Percentiles rank a stretch among this genome's conserved stretches.
Conservation (phyloP, 768 basidiomycete species). For the Mycena vitilis region DNA sequence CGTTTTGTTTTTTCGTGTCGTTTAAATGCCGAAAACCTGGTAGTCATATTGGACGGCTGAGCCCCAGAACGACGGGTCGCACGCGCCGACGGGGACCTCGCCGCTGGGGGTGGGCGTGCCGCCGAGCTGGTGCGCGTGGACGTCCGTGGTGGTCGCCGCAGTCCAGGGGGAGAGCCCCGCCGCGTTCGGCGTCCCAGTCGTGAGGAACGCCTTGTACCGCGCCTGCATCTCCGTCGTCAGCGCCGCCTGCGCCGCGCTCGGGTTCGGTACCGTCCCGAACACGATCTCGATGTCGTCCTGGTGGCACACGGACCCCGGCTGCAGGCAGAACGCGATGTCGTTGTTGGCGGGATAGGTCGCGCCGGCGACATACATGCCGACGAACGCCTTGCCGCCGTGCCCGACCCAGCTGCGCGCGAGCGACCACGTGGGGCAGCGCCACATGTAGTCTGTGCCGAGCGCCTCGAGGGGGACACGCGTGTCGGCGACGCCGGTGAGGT, state of each 20-base stretch:
- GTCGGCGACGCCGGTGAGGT: slow-evolving; percentile 51
- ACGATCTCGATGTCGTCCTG: slow-evolving; percentile 87
- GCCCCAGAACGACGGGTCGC: slow-evolving; percentile 78
- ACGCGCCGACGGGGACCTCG: slow-evolving; percentile 65
- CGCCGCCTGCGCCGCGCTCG: slow-evolving; percentile 65
- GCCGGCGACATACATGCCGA: slow-evolving; percentile 73
- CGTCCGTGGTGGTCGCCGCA: slow-evolving; percentile 60
- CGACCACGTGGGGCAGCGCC: slow-evolving; percentile 78
- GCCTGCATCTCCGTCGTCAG: slow-evolving; percentile 75
- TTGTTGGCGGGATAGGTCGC: slow-evolving; percentile 80
- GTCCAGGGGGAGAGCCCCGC: slow-evolving; percentile 64
- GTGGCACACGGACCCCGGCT: slow-evolving; percentile 74
- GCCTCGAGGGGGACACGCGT: slow-evolving; percentile 65
- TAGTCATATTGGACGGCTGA: slow-evolving; percentile 74
- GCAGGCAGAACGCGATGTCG: slow-evolving; percentile 64
- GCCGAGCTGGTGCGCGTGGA: slow-evolving; percentile 72
- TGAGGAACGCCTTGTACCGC: slow-evolving; percentile 75
- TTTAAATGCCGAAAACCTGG: slow-evolving; percentile 65
- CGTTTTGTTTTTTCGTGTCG: slow-evolving; percentile 5
- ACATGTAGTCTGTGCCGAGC: slow-evolving; percentile 76
- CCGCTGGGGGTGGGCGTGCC: slow-evolving; percentile 53
- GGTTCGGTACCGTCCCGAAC: slow-evolving; percentile 69
- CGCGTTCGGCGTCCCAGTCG: slow-evolving; percentile 71
- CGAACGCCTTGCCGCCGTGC: slow-evolving; percentile 73
- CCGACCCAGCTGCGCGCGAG: slow-evolving; percentile 77